Evolutionary conservation across 2,329 filamentous ascomycete species (phyloP), one percentile per base, ranked within the genome.

Genomic region (Aspergillus vadensis): DNA sequence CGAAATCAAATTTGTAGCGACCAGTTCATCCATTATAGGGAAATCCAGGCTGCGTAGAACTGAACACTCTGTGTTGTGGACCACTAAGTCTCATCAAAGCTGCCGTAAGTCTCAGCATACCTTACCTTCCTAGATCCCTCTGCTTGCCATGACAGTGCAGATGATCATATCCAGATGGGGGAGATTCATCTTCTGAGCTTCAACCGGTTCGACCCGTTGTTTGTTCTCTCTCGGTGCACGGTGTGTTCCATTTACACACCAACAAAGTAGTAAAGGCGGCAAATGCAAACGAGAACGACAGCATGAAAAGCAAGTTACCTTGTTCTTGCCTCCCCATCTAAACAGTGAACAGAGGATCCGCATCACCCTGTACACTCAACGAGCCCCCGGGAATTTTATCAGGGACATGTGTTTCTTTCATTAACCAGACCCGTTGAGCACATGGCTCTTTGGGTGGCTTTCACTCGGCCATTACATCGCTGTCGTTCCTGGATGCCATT

Each of bases 1-100:
- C 30, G 44, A 60, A 56, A 36, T 47, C 41, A 39, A 58, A 52
- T 17, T 19, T 62, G 54, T 60, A 41, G 44, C 55, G 54, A 56
- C 27, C 25, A 50, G 4, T 32, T 14, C 25, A 17, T 50, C 25
- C 10, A 15, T 23, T 50, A 50, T 17, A 15, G 32, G 25, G 5
- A 19, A 6, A 50, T n/a, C 47, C 47, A 44, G 25, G n/a, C 47
- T 15, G 4, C 15, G 1, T 50, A 32, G 25, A 17, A 32, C n/a
- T 9, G 17, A 32, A 23, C 17, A 4, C 17, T 44, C 10, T 14
- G 8, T 5, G 10, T 50, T 12, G 25, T 32, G 25, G 17, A 12
- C 14, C 17, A 30, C 15, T 15, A 5, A 49, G 23, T 27, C 23
- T 49, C 15, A 6, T 2, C 23, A 27, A 10, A 14, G 14, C 19